Percentiles rank a stretch among this genome's conserved stretches.
phyloP scores from a whole-genome alignment of 352 stramenopile genomes.

The Phytophthora pinifolia region DNA sequence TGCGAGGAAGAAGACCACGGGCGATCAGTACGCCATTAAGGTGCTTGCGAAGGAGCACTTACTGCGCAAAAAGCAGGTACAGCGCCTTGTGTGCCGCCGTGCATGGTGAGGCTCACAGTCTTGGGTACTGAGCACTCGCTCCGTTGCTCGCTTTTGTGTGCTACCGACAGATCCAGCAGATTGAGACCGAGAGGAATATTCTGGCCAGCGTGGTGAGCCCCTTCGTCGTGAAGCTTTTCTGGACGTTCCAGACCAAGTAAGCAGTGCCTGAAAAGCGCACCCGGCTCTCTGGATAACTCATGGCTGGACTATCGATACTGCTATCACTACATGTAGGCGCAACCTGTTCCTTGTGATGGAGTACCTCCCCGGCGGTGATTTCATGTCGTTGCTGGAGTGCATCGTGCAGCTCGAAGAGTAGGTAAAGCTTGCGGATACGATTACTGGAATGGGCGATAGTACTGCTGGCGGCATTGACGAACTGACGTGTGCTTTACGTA shows the following conservation, averaged over 20 bases:
- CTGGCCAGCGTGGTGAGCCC: slow-evolving; percentile 85
- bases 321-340: slow-evolving; percentile 28
- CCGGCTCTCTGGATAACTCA: slow-evolving; percentile 11
- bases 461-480: slow-evolving; percentile 3
- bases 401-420: slow-evolving; percentile 89
- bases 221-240: slow-evolving; percentile 92
- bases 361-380: slow-evolving; percentile 88
- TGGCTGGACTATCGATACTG: slow-evolving; percentile 6
- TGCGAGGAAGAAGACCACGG: slow-evolving; percentile 83
- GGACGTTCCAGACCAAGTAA: slow-evolving; percentile 90
- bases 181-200: slow-evolving; percentile 89
- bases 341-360: slow-evolving; percentile 92
- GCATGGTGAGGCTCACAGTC: slow-evolving; percentile 1
- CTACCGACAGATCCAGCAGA: slow-evolving; percentile 65
- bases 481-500: slow-evolving; percentile 16
- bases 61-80: slow-evolving; percentile 87
- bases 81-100: neutral
- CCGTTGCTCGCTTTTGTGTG: slow-evolving; percentile 8
- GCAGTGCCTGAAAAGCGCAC: slow-evolving; percentile 9
- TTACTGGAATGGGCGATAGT: neutral
- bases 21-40: slow-evolving; percentile 91
- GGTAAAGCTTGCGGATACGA: slow-evolving; percentile 26
- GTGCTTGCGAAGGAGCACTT: slow-evolving; percentile 89
- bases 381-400: slow-evolving; percentile 89
- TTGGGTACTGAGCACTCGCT: slow-evolving; percentile 18